These are phyloP conservation scores for Agaricus subrufescens DNA, from an alignment of 768 basidiomycete species.

Conservation along the genomic window DNA sequence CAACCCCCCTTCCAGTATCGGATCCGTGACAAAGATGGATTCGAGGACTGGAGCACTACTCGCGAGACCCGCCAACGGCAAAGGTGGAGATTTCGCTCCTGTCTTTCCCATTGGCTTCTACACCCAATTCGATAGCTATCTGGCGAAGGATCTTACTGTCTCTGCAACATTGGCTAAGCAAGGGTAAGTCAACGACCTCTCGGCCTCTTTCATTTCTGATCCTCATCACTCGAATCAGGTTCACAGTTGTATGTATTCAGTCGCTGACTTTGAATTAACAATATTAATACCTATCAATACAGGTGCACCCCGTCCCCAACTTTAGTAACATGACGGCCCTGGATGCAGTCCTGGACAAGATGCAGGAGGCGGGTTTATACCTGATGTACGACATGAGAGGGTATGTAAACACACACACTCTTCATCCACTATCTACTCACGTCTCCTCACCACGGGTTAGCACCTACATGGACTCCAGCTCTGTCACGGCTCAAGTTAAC, in stretches of 20 bases:
- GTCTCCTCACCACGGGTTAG: conserved; percentile 22
- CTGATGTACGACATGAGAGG: conserved; percentile 82
- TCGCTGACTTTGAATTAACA: neutral
- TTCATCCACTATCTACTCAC: neutral
- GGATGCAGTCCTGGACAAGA: conserved; percentile 55
- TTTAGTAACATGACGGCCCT: conserved; percentile 58
- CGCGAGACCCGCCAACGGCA: conserved; percentile 47
- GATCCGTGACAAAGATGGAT: conserved; percentile 62
- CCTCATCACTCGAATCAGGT: conserved; percentile 16
- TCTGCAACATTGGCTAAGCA: conserved; percentile 49
- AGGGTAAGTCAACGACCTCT: conserved; percentile 36
- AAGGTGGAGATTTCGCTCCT: conserved; percentile 43
- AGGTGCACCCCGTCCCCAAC: conserved; percentile 69
- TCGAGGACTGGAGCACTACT: conserved; percentile 52
- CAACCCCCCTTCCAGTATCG: conserved; percentile 37
- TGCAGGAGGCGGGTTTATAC: conserved; percentile 66
- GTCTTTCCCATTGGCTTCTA: conserved; percentile 78
- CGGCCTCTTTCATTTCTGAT: neutral
- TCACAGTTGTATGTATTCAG: conserved; percentile 33
- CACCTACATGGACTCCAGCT: conserved; percentile 60
- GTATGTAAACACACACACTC: conserved; percentile 24
- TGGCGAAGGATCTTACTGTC: conserved; percentile 48
- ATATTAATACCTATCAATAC: neutral
- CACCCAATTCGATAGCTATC: conserved; percentile 50
- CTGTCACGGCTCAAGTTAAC: conserved; percentile 66